A percentile compares a stretch with the other conserved stretches of the same genome.
phyloP scores from a whole-genome alignment of 495 filamentous ascomycete genomes.

The Aspergillus ellipticus region DNA sequence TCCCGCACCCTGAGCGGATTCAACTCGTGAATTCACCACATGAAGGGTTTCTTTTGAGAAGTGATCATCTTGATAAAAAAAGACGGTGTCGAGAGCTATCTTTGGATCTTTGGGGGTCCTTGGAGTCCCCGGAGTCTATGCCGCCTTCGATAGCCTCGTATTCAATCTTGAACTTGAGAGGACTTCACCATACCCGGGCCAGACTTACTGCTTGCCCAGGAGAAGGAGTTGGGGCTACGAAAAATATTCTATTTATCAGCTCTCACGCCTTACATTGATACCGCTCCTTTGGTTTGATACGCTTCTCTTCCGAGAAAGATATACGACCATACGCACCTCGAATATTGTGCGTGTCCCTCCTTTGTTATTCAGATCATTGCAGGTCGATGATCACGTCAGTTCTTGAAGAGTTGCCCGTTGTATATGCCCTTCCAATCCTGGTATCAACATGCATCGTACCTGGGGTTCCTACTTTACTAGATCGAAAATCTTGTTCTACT shows the following conservation, averaged over 20 bases:
- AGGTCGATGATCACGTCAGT: constrained; percentile 18
- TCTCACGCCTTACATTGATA: not conserved
- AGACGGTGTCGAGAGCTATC: not conserved
- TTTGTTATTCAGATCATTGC: constrained; percentile 17
- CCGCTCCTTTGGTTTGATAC: not conserved
- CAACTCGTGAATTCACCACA: not conserved
- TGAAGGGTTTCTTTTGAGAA: not conserved
- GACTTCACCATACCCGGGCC: not conserved
- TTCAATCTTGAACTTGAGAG: not conserved
- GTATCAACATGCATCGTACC: constrained; percentile 14
- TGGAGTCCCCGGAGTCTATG: not conserved
- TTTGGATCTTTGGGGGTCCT: no score
- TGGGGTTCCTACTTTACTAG: constrained; percentile 59
- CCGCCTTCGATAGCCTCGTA: not conserved
- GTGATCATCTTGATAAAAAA: not conserved
- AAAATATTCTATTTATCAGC: not conserved
- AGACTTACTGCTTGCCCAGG: not conserved
- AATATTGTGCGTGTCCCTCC: not conserved
- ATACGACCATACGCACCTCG: not conserved
- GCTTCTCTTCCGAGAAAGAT: not conserved
- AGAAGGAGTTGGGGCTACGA: not conserved
- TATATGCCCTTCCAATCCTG: not conserved
- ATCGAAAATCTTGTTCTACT: constrained; percentile 72
- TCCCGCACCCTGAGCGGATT: constrained; percentile 2
- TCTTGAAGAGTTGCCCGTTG: constrained; percentile 3